Base-by-base conservation (phyloP, 768 basidiomycete genomes). In the Filobasidium floriforme region DNA sequence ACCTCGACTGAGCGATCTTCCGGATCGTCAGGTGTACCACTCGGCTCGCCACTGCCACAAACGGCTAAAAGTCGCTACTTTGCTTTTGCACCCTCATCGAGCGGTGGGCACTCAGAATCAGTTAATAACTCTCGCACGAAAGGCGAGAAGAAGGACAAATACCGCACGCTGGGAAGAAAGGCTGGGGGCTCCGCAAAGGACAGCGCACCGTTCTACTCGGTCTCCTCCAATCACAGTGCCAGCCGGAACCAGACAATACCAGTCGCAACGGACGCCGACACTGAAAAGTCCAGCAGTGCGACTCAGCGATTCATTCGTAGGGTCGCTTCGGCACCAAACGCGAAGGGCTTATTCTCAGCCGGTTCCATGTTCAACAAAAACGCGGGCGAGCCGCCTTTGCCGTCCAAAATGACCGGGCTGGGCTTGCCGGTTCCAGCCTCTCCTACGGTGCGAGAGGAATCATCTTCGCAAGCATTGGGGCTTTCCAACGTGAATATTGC, bases 241-340 rank as follows among this genome's bases (percentile, higher is more conserved):
- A 43, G 3, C 14, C n/a, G 41, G 41, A 19, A 62, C 54, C 18
- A 57, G 22, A 32, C 24, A 57, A 57, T 57, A 24, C 54, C 24
- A 26, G 26, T 57, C 24, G 15, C 24, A 26, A 22, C 54, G 22
- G 29, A 24, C 32, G 54, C 54, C 54, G 22, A 15, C 26, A 14
- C 24, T 28, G 54, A 24, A 28, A 14, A 57, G 7, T 24, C 54
- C 7, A 15, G 43, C 61, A 49, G 37, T 41, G 26, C 41, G 14
- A 49, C 90, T 10, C 85, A 89, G 59, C 87, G 93, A 41, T 92
- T 97, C 80, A 87, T 98, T 37, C 88, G 94, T 61, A 87, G 94
- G 59, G 94, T 98, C 57, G 92, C 93, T 3, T 96, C 92, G 10
- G 93, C 96, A 1, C 94, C 94, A 1, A 99, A 97, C 75, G 88